Base-by-base conservation (phyloP, 352 stramenopile species). In the Globisporangium nodosum region DNA sequence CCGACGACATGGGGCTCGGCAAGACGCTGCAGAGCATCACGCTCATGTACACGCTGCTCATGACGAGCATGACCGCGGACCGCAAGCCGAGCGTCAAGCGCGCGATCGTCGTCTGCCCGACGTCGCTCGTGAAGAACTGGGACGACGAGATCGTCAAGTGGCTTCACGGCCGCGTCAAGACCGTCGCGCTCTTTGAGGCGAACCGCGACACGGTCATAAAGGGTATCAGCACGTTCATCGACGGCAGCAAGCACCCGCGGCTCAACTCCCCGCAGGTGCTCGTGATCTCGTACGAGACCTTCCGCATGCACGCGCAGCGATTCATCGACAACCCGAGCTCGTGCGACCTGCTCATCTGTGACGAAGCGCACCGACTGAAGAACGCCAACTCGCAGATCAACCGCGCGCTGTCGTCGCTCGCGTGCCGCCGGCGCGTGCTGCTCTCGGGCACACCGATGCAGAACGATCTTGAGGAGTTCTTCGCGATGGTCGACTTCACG, bases 391-490 rank as follows among this genome's bases (percentile, higher is more conserved):
- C 97, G 40, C 87, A 98, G 69, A 94, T 93, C 61, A 96, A 92
- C 59, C 76, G 81, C 31, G 85, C 84, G 0, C 56, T 94, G 16
- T 88, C 84, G 11, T 76, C 77, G 6, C 59, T 98, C 16, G 73
- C 87, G 2, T 97, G 93, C 49, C 81, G 87, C 57, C 94, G 96
- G 15, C 85, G 97, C 39, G 88, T 99, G 6, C 66, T 99, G 42
- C 66, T 99, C 5, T 98, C 96, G 0, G 97, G 97, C 33, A 99
- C 97, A 18, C 97, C 96, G 2, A 98, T 99, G 94, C 96, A 99
- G 63, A 99, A 99, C 64, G 96, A 99, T 76, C 70, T 99, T 16
- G 87, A 98, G 54, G 97, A 99, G 64, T 99, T 99, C 64, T 99
- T 94, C 63, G 96, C 97, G 7, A 99, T 99, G 96, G 96, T 93